These are phyloP conservation scores for Phytophthora pseudosyringae DNA, from an alignment of 352 stramenopile genomes.

Conservation along the genomic window DNA sequence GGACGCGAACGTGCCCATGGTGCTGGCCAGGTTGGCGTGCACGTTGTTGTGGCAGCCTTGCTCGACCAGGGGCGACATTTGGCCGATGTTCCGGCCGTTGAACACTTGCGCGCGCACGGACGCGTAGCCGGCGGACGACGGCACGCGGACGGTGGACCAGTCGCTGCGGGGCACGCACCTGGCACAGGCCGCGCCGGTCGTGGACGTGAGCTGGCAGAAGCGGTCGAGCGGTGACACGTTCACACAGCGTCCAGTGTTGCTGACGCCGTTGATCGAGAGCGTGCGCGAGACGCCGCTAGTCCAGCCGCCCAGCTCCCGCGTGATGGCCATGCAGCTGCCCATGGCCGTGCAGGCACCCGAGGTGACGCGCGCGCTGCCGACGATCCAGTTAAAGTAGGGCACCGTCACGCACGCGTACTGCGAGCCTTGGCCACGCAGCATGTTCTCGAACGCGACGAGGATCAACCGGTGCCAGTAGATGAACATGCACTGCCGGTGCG, in stretches of 20 bases:
- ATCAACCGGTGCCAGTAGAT: constrained; percentile 84
- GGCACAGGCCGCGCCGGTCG: constrained; percentile 33
- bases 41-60: constrained; percentile 70
- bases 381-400: constrained; percentile 84
- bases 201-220: constrained; percentile 55
- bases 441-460: constrained; percentile 81
- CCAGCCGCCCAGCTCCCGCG: constrained; percentile 47
- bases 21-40: constrained; percentile 55
- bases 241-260: constrained; percentile 50
- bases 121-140: constrained; percentile 47
- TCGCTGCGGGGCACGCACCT: constrained; percentile 58
- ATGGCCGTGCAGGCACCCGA: constrained; percentile 57
- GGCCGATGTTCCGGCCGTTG: constrained; percentile 51
- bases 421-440: constrained; percentile 65
- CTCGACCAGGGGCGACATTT: constrained; percentile 60
- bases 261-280: constrained; percentile 59
- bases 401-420: constrained; percentile 77
- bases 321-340: constrained; percentile 53
- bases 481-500: constrained; percentile 79
- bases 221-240: constrained; percentile 45
- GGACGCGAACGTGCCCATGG: constrained; percentile 62
- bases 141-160: constrained; percentile 45
- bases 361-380: constrained; percentile 46
- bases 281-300: constrained; percentile 30
- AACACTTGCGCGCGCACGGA: constrained; percentile 63